phyloP scores from a whole-genome alignment of 257 asterid genomes.

The Ajuga chamaepitys region DNA sequence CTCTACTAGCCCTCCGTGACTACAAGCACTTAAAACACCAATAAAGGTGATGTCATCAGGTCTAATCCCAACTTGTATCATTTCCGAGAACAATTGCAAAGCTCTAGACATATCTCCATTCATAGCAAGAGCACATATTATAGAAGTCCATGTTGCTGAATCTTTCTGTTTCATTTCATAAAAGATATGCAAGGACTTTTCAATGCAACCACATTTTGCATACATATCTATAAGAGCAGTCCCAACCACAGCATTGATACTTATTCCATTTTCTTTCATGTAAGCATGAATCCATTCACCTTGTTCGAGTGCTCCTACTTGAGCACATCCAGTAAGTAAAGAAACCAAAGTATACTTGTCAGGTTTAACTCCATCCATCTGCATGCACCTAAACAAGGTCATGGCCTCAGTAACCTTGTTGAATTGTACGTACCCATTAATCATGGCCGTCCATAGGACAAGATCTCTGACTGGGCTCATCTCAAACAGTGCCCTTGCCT shows the following conservation, averaged over 20 bases:
- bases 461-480: conserved; percentile 62
- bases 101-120: conserved; percentile 54
- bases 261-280: conserved; percentile 41
- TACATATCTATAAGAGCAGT: conserved; percentile 88
- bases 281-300: conserved; percentile 71
- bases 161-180: conserved; percentile 51
- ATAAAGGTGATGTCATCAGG: conserved; percentile 81
- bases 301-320: conserved; percentile 63
- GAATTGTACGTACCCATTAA: conserved; percentile 73
- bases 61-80: conserved; percentile 45
- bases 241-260: conserved; percentile 61
- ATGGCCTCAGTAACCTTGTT: conserved; percentile 70
- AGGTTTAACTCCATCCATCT: conserved; percentile 52
- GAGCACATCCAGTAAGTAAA: conserved; percentile 85
- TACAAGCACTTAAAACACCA: conserved; percentile 79
- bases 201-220: conserved; percentile 74
- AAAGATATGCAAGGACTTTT: conserved; percentile 53
- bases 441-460: conserved; percentile 81
- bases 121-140: conserved; percentile 66
- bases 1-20: conserved; percentile 79
- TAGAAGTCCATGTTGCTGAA: conserved; percentile 66
- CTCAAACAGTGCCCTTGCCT: conserved; percentile 60
- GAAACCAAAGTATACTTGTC: conserved; percentile 75
- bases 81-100: conserved; percentile 51
- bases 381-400: conserved; percentile 61